Evolutionary conservation across 495 filamentous ascomycete species (phyloP).

Genomic region (Patellaria atrata): DNA sequence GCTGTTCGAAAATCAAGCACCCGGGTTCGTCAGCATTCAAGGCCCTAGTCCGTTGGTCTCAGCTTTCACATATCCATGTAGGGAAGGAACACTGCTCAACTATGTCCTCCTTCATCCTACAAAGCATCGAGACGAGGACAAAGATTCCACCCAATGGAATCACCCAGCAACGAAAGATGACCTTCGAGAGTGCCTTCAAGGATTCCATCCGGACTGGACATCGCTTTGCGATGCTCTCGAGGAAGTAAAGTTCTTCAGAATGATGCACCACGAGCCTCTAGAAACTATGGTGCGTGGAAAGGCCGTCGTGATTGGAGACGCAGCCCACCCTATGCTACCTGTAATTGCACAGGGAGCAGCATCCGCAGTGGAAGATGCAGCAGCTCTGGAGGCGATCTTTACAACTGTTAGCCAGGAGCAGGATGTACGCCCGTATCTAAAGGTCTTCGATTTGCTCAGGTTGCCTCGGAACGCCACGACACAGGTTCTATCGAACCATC

Average conservation of each 20-base stretch:
- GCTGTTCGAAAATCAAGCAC: conserved; percentile 3
- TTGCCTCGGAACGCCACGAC: conserved; percentile 11
- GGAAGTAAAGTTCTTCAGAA: conserved; percentile 8
- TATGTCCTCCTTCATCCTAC: conserved; percentile 11
- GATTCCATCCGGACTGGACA: conserved; percentile 6
- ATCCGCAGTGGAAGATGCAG: conserved; percentile 18
- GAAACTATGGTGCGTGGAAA: conserved; percentile 28
- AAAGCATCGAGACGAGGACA: conserved; percentile 3
- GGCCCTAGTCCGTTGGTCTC: too few species aligned
- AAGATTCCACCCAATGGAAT: conserved; percentile 6
- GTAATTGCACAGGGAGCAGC: conserved; percentile 12
- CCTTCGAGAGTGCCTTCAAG: conserved; percentile 1
- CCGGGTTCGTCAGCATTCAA: conserved; percentile 6
- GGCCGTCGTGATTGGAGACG: conserved; percentile 34
- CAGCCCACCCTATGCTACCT: conserved; percentile 30
- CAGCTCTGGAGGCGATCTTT: conserved; percentile 17
- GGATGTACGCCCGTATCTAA: background rate
- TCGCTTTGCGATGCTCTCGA: too few species aligned
- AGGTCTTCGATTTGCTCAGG: conserved; percentile 7
- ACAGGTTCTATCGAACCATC: conserved; percentile 8
- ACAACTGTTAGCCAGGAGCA: background rate
- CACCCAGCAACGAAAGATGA: conserved; percentile 7
- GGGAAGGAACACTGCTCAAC: conserved; percentile 3
- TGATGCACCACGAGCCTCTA: conserved; percentile 7
- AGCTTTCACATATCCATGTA: conserved; percentile 12